phyloP scores from a whole-genome alignment of 1,284 basidiomycete genomes.

The Golubevia sp. region DNA sequence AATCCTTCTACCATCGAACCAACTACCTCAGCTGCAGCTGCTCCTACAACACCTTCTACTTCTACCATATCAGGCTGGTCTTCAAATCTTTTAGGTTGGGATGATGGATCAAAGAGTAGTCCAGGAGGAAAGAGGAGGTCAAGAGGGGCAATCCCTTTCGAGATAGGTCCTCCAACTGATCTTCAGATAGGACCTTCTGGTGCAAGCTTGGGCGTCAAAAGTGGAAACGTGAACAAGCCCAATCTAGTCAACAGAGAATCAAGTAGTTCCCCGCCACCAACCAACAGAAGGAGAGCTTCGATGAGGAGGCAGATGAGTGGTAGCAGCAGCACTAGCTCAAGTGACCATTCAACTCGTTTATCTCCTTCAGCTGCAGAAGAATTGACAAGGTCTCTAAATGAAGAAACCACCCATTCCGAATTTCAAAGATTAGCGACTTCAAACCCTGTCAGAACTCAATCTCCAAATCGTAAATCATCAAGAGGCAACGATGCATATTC shows the following conservation, averaged over 20 bases:
- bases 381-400: background rate
- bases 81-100: no score
- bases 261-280: background rate
- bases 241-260: background rate
- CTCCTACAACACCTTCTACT: no score
- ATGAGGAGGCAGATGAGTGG: background rate
- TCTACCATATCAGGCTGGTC: no score
- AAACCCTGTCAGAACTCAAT: background rate
- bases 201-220: background rate
- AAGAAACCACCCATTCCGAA: background rate
- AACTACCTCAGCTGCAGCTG: no score
- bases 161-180: background rate
- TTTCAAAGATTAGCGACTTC: background rate
- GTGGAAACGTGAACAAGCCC: background rate
- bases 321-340: background rate
- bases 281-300: background rate
- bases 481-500: slow-evolving; percentile 2
- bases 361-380: background rate
- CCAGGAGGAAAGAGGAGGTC: background rate
- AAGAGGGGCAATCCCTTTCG: slow-evolving; percentile 1
- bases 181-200: background rate
- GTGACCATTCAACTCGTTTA: background rate
- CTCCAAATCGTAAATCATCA: background rate
- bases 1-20: no score
- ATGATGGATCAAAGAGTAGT: no score